Evolutionary conservation across 768 basidiomycete genomes (phyloP).

Genomic region (Pulveroboletus sp.): DNA sequence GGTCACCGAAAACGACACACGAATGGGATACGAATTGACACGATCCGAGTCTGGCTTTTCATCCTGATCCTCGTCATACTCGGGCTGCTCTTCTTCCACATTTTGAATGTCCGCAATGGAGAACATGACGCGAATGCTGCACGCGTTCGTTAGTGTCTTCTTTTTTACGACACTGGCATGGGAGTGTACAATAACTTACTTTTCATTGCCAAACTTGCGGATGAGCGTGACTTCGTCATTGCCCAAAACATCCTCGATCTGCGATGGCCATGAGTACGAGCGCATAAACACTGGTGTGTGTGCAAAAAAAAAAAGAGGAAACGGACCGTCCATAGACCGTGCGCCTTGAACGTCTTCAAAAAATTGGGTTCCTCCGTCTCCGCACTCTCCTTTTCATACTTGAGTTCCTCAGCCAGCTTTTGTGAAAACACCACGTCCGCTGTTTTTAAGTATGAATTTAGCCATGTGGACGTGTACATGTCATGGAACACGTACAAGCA

Average conservation of each 20-base stretch:
- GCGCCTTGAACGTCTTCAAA: slow-evolving; percentile 66
- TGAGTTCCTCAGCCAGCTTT: slow-evolving; percentile 78
- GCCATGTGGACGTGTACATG: not conserved
- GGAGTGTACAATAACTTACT: slow-evolving; percentile 47
- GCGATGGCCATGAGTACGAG: not conserved
- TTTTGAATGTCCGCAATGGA: slow-evolving; percentile 84
- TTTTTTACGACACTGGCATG: not conserved
- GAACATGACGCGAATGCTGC: slow-evolving; percentile 81
- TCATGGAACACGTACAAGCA: slow-evolving; percentile 32
- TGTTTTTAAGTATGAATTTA: slow-evolving; percentile 33
- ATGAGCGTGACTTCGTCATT: slow-evolving; percentile 79
- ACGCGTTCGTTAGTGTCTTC: not conserved
- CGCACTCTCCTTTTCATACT: slow-evolving; percentile 73
- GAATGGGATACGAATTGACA: slow-evolving; percentile 56
- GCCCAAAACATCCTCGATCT: slow-evolving; percentile 71
- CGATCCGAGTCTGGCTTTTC: slow-evolving; percentile 28
- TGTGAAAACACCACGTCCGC: slow-evolving; percentile 74
- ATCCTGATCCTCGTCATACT: slow-evolving; percentile 39
- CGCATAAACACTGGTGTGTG: no score
- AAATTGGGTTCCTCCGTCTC: slow-evolving; percentile 63
- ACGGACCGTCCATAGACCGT: slow-evolving; percentile 75
- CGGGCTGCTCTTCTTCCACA: slow-evolving; percentile 38
- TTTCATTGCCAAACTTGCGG: slow-evolving; percentile 90
- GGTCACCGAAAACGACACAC: slow-evolving; percentile 52
- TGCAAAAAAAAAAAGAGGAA: no score